Evolutionary conservation across 2,329 filamentous ascomycete species (phyloP), one percentile per base, ranked within the genome.

Genomic region (Diaporthe capsici): DNA sequence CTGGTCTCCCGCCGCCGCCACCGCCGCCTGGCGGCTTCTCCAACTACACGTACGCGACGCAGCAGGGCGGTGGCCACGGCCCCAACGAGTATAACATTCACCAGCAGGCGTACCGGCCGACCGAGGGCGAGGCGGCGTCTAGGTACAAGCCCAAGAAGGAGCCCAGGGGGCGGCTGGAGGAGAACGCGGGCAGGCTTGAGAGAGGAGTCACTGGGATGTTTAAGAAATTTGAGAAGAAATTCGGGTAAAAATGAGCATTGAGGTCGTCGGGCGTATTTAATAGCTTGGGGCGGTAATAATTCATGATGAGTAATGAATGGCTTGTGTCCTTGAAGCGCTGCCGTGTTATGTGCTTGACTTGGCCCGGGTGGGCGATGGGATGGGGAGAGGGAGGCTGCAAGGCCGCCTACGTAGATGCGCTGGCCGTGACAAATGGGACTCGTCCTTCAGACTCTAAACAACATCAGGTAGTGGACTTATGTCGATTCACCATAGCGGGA

Each of bases 141-240:
- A 85, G 87, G 49, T 87, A 88, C 55, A 83, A 85, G 76, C 80
- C 84, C 6, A 88, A 87, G 80, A 83, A 83, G 73, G 88, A 90
- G 74, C 80, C 83, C 4, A 83, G 84, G 76, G 89, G 84, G 9
- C 90, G 88, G 81, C 83, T 95, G 42, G 93, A 94, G 80, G 90
- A 92, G 82, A 89, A 90, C 76, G 91, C 93, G 0, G 91, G 90
- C 39, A 88, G 90, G 79, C 80, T 95, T 47, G 94, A 95, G 85
- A 92, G 91, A 82, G 92, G 93, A 1, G 90, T 95, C 6, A 90
- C 91, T 39, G 91, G 92, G 9, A 92, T 95, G 87, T 83, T 95
- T 78, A 95, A 93, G 88, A 94, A 92, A 85, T 89, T 95, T 83
- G 94, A 95, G 86, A 95, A 94, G 90, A 94, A 91, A 82, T 92